Percentiles rank a stretch among this genome's conserved stretches.
Conservation (phyloP, 192 early-diverging fungal species). For the Gonapodya sp. region DNA sequence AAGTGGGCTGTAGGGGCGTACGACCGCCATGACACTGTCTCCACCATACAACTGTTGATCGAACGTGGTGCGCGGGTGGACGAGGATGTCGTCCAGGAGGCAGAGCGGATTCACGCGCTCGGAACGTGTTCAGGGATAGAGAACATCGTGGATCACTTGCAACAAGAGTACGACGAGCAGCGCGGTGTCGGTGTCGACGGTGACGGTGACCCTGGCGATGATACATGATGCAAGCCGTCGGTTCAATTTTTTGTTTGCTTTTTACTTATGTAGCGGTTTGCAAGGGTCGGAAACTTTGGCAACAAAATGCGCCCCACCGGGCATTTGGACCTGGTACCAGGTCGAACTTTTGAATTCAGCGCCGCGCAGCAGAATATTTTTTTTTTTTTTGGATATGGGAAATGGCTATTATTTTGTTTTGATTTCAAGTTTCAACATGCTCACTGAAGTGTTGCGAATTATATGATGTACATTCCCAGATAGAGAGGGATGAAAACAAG, state of each 20-base stretch:
- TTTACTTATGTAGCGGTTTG: neutral
- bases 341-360: no score
- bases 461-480: no score
- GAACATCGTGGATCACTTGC: neutral
- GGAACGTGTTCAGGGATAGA: neutral
- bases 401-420: no score
- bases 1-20: neutral
- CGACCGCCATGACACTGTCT: neutral
- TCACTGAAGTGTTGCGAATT: no score
- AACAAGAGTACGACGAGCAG: neutral
- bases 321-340: no score
- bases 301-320: neutral
- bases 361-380: no score
- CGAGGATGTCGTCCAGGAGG: neutral
- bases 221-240: neutral
- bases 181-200: neutral
- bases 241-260: neutral
- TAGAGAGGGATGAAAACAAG: no score
- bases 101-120: neutral
- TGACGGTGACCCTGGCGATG: neutral
- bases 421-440: no score
- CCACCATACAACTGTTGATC: neutral
- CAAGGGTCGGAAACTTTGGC: neutral
- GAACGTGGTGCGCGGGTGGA: neutral
- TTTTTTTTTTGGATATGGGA: no score